These are phyloP conservation scores for Herpetomonas samuelpessoai DNA, from an alignment of 208 protist species.

Conservation along the genomic window DNA sequence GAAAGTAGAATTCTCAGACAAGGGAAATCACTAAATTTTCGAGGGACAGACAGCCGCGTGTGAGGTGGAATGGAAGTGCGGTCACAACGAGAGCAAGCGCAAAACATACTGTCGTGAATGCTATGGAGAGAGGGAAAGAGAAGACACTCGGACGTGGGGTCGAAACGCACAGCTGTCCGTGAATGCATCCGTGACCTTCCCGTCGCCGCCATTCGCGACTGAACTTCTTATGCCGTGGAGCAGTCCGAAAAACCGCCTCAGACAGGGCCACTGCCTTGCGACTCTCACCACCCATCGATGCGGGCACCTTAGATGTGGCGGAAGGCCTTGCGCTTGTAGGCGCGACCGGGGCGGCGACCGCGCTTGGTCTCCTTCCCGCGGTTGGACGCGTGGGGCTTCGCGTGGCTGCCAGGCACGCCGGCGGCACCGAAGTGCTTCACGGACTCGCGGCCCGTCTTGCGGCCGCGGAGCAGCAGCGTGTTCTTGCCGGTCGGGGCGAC, in stretches of 20 bases:
- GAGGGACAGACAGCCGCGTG: neutral
- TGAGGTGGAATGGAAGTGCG: neutral
- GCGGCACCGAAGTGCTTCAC: slow-evolving; percentile 99
- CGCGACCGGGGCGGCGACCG: slow-evolving; percentile 91
- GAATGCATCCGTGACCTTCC: too few relatives aligned
- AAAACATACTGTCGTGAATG: neutral
- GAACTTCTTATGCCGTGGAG: too few relatives aligned
- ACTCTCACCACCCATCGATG: slow-evolving; percentile 42
- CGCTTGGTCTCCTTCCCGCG: slow-evolving; percentile 93
- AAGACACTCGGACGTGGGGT: neutral
- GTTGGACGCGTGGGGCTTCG: slow-evolving; percentile 86
- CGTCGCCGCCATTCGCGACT: too few relatives aligned
- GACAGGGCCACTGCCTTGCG: slow-evolving; percentile 14
- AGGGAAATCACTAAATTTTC: neutral
- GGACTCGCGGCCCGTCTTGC: slow-evolving; percentile 93
- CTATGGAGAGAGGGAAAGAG: slow-evolving; percentile 27
- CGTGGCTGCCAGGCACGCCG: slow-evolving; percentile 91
- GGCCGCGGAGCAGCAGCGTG: slow-evolving; percentile 97
- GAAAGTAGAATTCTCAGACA: neutral
- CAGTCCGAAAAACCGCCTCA: neutral
- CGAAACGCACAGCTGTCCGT: neutral
- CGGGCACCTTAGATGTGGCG: slow-evolving; percentile 57
- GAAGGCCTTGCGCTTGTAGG: slow-evolving; percentile 69
- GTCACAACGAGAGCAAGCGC: neutral
- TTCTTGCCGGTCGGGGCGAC: slow-evolving; percentile 96